Evolutionary conservation across 2,329 filamentous ascomycete genomes (phyloP), one percentile per base, ranked within the genome.

Genomic region (Aspergillus alliaceus): DNA sequence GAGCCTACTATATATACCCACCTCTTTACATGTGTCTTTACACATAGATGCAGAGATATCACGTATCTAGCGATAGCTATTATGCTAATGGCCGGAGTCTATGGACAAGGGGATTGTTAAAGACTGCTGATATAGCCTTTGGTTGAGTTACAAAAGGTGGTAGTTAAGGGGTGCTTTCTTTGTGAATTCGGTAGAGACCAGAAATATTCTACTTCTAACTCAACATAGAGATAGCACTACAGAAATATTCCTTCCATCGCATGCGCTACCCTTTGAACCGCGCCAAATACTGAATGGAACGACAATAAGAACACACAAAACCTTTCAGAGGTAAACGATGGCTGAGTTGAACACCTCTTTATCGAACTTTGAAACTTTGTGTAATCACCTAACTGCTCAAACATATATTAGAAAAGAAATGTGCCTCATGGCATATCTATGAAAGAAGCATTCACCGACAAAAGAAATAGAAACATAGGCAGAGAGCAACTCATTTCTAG

Each of bases 111-210:
- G 15, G 15, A n/a, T 3, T 8, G 1, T n/a, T 8, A 14, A 35
- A n/a, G 5, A 8, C 15, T 35, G 15, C 6, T 18, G 15, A 2
- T 18, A 35, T 1, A 18, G 15, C 9, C 2, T 7, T 3, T 18
- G 34, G 6, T 18, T 9, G 7, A 35, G 6, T 35, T 1, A 18
- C n/a, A n/a, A n/a, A n/a, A n/a, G n/a, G n/a, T n/a, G n/a, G n/a
- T n/a, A n/a, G n/a, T n/a, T n/a, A n/a, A n/a, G n/a, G n/a, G n/a
- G n/a, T n/a, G n/a, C n/a, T n/a, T n/a, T n/a, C n/a, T n/a, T n/a
- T n/a, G n/a, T 14, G 83, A 86, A n/a, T 8, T 35, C 34, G 15
- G 34, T 8, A 18, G 2, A 35, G 15, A 35, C 8, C 15, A 35
- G 15, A 35, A 35, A 8, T 9, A 18, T 35, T 18, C 3, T 9